phyloP scores from a whole-genome alignment of 148 eudicot species.

The Amaranthus palmeri region DNA sequence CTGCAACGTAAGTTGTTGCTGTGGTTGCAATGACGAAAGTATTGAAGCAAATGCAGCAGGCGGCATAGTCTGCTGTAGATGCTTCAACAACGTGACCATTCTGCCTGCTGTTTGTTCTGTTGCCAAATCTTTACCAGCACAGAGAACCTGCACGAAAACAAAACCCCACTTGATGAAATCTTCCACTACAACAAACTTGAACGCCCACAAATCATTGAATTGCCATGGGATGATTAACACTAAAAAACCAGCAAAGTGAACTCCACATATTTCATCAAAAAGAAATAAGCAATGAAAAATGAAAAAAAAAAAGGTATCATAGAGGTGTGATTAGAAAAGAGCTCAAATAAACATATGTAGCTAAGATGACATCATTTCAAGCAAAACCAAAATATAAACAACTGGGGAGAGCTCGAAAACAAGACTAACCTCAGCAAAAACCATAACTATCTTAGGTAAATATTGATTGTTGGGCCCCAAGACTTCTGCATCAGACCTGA shows the following conservation, averaged over 20 bases:
- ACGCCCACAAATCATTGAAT: not conserved
- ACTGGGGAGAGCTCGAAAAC: not conserved
- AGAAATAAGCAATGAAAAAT: too few relatives aligned
- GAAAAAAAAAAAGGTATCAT: too few relatives aligned
- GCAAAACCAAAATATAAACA: not conserved
- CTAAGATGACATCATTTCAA: not conserved
- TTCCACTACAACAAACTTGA: not conserved
- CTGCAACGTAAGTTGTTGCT: conserved; percentile 83
- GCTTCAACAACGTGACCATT: conserved; percentile 68
- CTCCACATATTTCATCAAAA: not conserved
- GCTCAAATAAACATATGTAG: too few relatives aligned
- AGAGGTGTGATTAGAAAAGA: too few relatives aligned
- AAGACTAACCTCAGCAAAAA: conserved; percentile 88
- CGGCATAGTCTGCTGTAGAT: conserved; percentile 85
- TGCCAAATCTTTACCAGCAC: conserved; percentile 89
- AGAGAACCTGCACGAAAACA: conserved; percentile 45
- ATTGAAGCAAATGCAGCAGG: conserved; percentile 71
- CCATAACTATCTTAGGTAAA: conserved; percentile 74
- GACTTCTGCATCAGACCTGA: conserved; percentile 83
- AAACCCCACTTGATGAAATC: too few relatives aligned
- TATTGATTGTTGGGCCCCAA: conserved; percentile 87
- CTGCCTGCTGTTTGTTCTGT: conserved; percentile 82
- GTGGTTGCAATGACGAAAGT: conserved; percentile 86
- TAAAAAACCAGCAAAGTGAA: not conserved
- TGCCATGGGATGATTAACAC: too few relatives aligned